phyloP scores from a whole-genome alignment of 202 grass and related monocot species.

The Setaria viridis region DNA sequence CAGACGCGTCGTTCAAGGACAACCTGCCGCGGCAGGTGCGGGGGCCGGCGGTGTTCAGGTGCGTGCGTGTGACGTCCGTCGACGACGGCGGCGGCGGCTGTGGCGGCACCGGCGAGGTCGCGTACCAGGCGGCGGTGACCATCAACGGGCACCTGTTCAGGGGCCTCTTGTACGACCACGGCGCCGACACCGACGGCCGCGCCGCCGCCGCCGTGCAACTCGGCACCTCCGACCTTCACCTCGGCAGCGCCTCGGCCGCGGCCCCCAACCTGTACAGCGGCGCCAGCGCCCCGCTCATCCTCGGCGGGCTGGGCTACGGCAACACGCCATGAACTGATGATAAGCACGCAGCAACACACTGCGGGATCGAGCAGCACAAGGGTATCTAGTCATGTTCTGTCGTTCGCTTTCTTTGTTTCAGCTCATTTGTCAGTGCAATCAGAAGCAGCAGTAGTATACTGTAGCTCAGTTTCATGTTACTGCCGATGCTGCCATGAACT shows the following conservation, averaged over 20 bases:
- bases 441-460: neutral
- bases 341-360: neutral
- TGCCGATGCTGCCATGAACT: constrained; percentile 7
- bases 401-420: constrained; percentile 20
- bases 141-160: constrained; percentile 95
- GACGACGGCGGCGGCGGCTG: constrained; percentile 63
- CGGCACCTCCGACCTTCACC: constrained; percentile 84
- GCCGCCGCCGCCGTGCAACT: constrained; percentile 50
- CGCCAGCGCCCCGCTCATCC: constrained; percentile 55
- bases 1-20: constrained; percentile 71
- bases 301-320: constrained; percentile 71
- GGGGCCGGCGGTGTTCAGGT: constrained; percentile 92
- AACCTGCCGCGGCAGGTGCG: constrained; percentile 80
- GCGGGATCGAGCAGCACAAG: neutral
- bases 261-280: constrained; percentile 62
- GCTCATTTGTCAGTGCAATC: neutral
- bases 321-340: constrained; percentile 67
- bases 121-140: constrained; percentile 90
- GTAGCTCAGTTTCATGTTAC: constrained; percentile 40
- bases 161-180: constrained; percentile 95
- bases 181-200: constrained; percentile 53
- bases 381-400: constrained; percentile 14
- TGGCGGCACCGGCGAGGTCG: constrained; percentile 68
- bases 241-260: constrained; percentile 51
- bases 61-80: constrained; percentile 87